phyloP scores from a whole-genome alignment of 2,329 filamentous ascomycete genomes.

The Monosporascus sp. region DNA sequence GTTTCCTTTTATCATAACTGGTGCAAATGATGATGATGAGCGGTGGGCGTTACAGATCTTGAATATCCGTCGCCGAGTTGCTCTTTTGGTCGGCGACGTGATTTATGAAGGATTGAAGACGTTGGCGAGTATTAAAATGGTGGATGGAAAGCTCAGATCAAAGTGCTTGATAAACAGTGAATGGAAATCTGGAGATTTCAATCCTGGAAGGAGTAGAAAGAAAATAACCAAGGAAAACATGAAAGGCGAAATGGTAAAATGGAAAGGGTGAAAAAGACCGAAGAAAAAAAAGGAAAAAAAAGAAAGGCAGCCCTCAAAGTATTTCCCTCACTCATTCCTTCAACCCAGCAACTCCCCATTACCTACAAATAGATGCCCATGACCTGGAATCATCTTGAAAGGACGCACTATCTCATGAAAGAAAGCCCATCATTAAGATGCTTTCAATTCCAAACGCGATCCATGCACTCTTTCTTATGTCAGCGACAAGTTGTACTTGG shows the following conservation, averaged over 20 bases:
- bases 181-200: neutral
- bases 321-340: neutral
- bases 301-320: neutral
- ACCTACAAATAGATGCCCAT: too few relatives aligned
- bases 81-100: too few relatives aligned
- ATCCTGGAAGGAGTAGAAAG: neutral
- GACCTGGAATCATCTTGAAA: too few relatives aligned
- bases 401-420: too few relatives aligned
- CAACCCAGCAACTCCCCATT: neutral
- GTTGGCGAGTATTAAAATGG: conserved; percentile 1
- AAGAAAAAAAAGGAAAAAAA: neutral
- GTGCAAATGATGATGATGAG: conserved; percentile 1
- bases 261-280: neutral
- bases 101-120: neutral
- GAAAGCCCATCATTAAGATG: too few relatives aligned
- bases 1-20: neutral
- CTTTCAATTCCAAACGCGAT: too few relatives aligned
- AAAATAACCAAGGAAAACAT: neutral
- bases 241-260: neutral
- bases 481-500: too few relatives aligned
- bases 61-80: too few relatives aligned
- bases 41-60: neutral
- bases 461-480: too few relatives aligned
- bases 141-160: neutral
- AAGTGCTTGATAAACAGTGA: neutral